These are phyloP conservation scores for Gossypium australe DNA, from an alignment of 345 rosid genomes.

Conservation along the genomic window DNA sequence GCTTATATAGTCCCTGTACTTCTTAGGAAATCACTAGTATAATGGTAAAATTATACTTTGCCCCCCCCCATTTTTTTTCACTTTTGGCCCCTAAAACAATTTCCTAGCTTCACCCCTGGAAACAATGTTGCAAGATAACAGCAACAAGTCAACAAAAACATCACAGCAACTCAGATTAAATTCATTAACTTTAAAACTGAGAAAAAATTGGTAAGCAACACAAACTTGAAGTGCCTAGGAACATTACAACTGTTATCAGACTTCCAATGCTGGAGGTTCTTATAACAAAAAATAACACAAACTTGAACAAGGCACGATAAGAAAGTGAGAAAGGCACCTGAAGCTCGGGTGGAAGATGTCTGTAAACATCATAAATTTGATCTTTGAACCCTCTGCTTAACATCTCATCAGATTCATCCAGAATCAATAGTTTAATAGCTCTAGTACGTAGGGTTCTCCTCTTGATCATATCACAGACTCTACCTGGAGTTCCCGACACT, in stretches of 20 bases:
- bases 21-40: no score
- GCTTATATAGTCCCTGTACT: no score
- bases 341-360: slow-evolving; percentile 98
- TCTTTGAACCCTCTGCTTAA: slow-evolving; percentile 99
- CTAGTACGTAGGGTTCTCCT: slow-evolving; percentile 87
- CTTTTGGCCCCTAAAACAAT: no score
- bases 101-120: no score
- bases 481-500: slow-evolving; percentile 97
- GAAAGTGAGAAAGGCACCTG: slow-evolving; percentile 48
- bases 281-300: not conserved
- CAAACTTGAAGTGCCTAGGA: not conserved
- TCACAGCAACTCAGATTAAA: not conserved
- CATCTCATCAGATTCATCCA: slow-evolving; percentile 97
- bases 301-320: not conserved
- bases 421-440: slow-evolving; percentile 49
- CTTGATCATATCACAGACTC: slow-evolving; percentile 98
- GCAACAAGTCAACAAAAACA: not conserved
- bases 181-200: not conserved
- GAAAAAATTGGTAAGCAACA: not conserved
- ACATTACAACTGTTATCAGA: not conserved
- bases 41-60: no score
- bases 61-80: no score
- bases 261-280: not conserved
- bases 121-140: not conserved
- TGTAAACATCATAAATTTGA: slow-evolving; percentile 91